phyloP scores from a whole-genome alignment of 129 eudicot genomes.

The Flaveria ramosissima region DNA sequence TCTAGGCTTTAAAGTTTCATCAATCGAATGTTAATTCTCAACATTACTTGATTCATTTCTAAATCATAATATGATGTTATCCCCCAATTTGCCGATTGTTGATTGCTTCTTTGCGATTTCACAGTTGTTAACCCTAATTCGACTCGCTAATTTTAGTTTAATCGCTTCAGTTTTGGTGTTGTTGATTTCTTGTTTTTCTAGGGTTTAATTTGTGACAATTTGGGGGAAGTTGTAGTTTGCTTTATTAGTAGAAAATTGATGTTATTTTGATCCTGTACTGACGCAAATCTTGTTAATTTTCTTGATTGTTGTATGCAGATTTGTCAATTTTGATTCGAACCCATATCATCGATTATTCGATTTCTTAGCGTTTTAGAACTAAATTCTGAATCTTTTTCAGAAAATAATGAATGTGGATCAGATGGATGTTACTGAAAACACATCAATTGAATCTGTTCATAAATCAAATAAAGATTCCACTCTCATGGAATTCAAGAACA shows the following conservation, averaged over 20 bases:
- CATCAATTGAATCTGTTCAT: not conserved
- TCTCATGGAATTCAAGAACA: constrained; percentile 2
- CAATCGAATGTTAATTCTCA: not conserved
- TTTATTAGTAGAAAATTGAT: not conserved
- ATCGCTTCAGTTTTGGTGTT: not conserved
- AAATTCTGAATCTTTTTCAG: not conserved
- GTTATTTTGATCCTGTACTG: not conserved
- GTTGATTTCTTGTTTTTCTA: not conserved
- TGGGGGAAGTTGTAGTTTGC: not conserved
- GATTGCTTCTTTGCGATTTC: not conserved
- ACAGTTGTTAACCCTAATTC: not conserved
- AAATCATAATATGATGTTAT: not conserved
- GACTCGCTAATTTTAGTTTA: not conserved
- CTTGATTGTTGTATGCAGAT: constrained; percentile 1
- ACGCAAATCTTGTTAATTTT: not conserved
- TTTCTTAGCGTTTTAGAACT: not conserved
- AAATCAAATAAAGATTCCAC: not conserved
- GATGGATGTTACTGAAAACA: not conserved
- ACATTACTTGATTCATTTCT: not conserved
- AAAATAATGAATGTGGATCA: not conserved
- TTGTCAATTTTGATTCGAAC: not conserved
- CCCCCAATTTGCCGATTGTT: not conserved
- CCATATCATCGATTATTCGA: not conserved
- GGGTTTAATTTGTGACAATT: not conserved
- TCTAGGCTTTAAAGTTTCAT: not conserved